phyloP scores from a whole-genome alignment of 257 asterid genomes.

The Primulina huaijiensis region DNA sequence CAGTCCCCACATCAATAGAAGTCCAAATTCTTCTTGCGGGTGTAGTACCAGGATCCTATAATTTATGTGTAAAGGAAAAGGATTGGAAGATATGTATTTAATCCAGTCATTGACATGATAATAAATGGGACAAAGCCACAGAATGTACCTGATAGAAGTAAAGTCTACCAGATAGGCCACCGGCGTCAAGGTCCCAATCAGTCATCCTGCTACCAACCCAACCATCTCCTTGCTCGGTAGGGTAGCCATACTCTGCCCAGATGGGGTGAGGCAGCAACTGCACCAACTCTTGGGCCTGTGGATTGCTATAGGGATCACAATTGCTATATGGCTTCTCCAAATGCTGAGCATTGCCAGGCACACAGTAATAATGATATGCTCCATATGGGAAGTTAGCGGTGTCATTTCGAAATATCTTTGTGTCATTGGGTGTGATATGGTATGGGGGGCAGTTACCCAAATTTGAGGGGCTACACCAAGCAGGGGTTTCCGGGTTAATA shows the following conservation, averaged over 20 bases:
- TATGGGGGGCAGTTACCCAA: conserved; percentile 59
- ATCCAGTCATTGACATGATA: too few species aligned
- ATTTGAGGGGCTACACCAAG: conserved; percentile 56
- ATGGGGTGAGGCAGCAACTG: conserved; percentile 70
- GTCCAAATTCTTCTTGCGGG: conserved; percentile 79
- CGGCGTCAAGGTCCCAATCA: conserved; percentile 67
- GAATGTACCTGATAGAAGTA: conserved; percentile 55
- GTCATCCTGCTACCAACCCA: conserved; percentile 53
- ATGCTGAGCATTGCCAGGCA: conserved; percentile 58
- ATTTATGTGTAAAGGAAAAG: background rate
- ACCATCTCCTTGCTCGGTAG: conserved; percentile 53
- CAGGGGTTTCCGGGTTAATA: conserved; percentile 47
- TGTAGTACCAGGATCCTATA: conserved; percentile 56
- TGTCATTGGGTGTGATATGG: conserved; percentile 54
- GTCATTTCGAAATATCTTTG: conserved; percentile 44
- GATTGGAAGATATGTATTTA: too few species aligned
- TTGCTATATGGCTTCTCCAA: conserved; percentile 50
- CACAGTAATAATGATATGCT: conserved; percentile 67
- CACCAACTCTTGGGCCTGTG: conserved; percentile 64
- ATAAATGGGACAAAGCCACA: too few species aligned
- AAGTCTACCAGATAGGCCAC: conserved; percentile 62
- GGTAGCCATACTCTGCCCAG: conserved; percentile 71
- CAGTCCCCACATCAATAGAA: conserved; percentile 75
- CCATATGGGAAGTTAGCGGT: conserved; percentile 53
- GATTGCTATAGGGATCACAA: conserved; percentile 69